phyloP scores from a whole-genome alignment of 345 rosid species.

The Aegle marmelos region DNA sequence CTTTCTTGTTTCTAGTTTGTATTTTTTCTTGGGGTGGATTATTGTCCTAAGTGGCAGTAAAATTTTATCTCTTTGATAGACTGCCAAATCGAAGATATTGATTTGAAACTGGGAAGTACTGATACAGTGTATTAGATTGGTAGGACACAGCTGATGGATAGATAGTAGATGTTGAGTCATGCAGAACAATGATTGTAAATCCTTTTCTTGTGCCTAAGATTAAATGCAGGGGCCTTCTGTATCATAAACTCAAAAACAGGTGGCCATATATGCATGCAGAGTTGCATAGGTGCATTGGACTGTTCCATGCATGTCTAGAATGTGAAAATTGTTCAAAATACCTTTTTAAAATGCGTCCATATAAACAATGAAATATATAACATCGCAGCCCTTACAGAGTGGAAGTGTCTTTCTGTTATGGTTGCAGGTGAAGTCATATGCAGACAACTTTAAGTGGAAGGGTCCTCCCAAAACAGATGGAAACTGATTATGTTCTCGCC shows the following conservation, averaged over 20 bases:
- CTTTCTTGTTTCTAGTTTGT: background rate
- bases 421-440: slow-evolving; percentile 67
- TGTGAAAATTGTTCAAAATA: background rate
- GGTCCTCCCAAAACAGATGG: slow-evolving; percentile 50
- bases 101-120: background rate
- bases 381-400: background rate
- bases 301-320: background rate
- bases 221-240: background rate
- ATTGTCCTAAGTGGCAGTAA: background rate
- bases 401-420: background rate
- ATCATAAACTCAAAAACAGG: background rate
- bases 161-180: background rate
- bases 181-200: background rate
- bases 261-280: background rate
- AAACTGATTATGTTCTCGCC: slow-evolving; percentile 20
- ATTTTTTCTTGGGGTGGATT: background rate
- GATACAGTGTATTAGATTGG: background rate
- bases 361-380: background rate
- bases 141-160: background rate
- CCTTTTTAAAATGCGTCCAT: background rate
- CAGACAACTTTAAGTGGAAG: slow-evolving; percentile 97
- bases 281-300: background rate
- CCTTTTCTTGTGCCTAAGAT: background rate
- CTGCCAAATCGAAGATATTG: background rate
- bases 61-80: background rate